Percentiles rank a stretch among this genome's conserved stretches.
phyloP scores from a whole-genome alignment of 768 basidiomycete genomes.

The Suillus americanus region DNA sequence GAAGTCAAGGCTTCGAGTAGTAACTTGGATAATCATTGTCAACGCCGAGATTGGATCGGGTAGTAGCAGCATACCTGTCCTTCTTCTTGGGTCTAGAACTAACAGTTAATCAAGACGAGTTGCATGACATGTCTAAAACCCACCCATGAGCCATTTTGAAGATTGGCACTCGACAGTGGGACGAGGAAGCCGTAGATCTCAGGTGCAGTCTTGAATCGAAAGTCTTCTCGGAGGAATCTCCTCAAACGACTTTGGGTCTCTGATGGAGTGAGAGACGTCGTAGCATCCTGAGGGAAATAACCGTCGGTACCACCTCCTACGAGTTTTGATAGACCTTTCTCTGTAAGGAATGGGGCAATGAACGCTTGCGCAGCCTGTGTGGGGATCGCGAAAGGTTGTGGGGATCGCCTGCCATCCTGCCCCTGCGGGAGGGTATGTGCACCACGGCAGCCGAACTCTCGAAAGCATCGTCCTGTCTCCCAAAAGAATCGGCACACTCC shows the following conservation, averaged over 20 bases:
- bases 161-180: conserved; percentile 37
- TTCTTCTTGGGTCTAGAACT: conserved; percentile 43
- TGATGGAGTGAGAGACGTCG: conserved; percentile 38
- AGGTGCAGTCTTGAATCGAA: conserved; percentile 38
- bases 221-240: conserved; percentile 43
- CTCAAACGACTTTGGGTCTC: conserved; percentile 47
- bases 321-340: conserved; percentile 44
- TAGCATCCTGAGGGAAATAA: conserved; percentile 36
- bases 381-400: conserved; percentile 10
- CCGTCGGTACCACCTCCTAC: conserved; percentile 42
- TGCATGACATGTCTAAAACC: conserved; percentile 5
- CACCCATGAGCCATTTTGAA: conserved; percentile 44
- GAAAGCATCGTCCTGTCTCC: conserved; percentile 45
- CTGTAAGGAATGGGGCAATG: conserved; percentile 45
- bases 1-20: conserved; percentile 39
- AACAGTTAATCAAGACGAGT: conserved; percentile 1
- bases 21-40: conserved; percentile 21
- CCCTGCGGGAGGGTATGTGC: conserved; percentile 31
- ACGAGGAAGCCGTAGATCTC: conserved; percentile 48
- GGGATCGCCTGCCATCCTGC: conserved; percentile 9
- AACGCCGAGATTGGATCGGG: conserved; percentile 8
- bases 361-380: conserved; percentile 20
- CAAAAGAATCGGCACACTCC: conserved; percentile 51
- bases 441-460: conserved; percentile 46
- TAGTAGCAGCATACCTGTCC: conserved; percentile 42